phyloP scores from a whole-genome alignment of 768 basidiomycete genomes.

The Termitomyces sp. region DNA sequence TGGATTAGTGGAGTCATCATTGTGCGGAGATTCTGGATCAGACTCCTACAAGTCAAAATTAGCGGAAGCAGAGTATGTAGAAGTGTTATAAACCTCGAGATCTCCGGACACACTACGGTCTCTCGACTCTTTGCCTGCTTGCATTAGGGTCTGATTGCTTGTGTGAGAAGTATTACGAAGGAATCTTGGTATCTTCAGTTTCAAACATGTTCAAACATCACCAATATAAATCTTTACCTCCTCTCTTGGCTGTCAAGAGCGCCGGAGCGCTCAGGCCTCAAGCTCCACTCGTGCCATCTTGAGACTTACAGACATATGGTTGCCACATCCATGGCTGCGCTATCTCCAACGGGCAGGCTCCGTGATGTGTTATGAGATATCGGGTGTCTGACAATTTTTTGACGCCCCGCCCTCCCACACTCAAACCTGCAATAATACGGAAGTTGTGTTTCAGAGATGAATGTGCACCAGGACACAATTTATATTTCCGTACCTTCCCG shows the following conservation, averaged over 20 bases:
- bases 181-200: slow-evolving; percentile 1
- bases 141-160: slow-evolving; percentile 40
- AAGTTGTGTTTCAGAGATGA: slow-evolving; percentile 33
- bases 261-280: too few species aligned
- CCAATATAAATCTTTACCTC: slow-evolving; percentile 4
- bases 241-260: too few species aligned
- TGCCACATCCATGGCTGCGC: too few species aligned
- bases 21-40: slow-evolving; percentile 51
- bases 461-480: slow-evolving; percentile 20
- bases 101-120: slow-evolving; percentile 66
- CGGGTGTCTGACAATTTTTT: not conserved
- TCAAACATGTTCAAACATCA: slow-evolving; percentile 12
- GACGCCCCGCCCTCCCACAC: not conserved
- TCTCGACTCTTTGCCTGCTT: slow-evolving; percentile 38
- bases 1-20: slow-evolving; percentile 28
- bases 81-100: slow-evolving; percentile 35
- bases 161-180: slow-evolving; percentile 41
- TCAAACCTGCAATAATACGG: not conserved
- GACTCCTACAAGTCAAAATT: slow-evolving; percentile 41
- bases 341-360: too few species aligned
- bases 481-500: slow-evolving; percentile 40
- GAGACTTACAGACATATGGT: too few species aligned
- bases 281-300: too few species aligned
- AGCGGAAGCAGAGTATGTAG: not conserved
- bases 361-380: too few species aligned